Conservation (phyloP, 2,329 filamentous ascomycete genomes). For the Arthroderma sp. region DNA sequence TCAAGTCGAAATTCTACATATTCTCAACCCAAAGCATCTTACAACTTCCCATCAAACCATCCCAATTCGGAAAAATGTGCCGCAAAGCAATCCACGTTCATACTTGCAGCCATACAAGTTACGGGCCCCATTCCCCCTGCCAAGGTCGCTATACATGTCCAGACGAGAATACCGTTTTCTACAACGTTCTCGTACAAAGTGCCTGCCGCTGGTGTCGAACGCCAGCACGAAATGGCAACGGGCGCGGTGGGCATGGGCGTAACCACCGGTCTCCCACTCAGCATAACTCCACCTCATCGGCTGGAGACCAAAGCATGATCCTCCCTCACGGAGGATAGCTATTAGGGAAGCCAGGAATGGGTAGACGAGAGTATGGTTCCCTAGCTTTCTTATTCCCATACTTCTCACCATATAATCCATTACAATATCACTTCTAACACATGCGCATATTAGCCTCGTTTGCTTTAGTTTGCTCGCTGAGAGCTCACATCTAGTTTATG, state of each 20-base stretch:
- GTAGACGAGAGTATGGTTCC: neutral
- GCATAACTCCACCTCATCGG: neutral
- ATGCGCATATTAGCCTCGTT: no score
- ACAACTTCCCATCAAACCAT: neutral
- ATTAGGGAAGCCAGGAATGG: neutral
- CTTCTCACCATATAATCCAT: neutral
- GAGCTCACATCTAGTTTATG: no score
- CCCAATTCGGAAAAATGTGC: constrained; percentile 7
- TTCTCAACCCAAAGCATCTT: neutral
- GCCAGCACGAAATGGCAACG: neutral
- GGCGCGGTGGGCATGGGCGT: neutral
- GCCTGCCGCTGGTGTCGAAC: constrained; percentile 10
- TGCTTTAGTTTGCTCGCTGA: no score
- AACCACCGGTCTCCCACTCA: neutral
- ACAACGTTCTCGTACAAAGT: constrained; percentile 7
- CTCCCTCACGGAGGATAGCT: neutral
- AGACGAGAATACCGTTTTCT: constrained; percentile 6
- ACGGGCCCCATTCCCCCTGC: constrained; percentile 11
- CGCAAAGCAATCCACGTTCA: constrained; percentile 12
- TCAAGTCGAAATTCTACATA: neutral
- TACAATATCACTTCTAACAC: neutral
- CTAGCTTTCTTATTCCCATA: neutral
- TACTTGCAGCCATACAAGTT: constrained; percentile 11
- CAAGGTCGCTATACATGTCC: constrained; percentile 10
- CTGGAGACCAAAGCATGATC: neutral